Percentiles rank a stretch among this genome's conserved stretches.
Conservation (phyloP, 306 rosid species). For the Ceratonia siliqua region DNA sequence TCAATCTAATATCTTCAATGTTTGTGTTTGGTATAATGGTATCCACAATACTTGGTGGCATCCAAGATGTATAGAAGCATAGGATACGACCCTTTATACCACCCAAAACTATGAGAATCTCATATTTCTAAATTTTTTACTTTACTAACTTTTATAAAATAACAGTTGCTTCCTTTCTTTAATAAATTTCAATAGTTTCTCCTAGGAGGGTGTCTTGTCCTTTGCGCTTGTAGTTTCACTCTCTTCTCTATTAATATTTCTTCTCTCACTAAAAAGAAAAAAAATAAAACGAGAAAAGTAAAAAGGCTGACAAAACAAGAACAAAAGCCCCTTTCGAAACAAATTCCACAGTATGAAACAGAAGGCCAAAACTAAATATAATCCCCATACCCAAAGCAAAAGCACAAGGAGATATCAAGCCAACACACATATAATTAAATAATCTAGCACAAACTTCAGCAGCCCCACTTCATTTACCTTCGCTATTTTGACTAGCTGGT, state of each 20-base stretch:
- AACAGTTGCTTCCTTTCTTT: not conserved
- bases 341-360: not conserved
- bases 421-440: not conserved
- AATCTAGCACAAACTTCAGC: not conserved
- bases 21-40: too few species aligned
- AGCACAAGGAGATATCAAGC: not conserved
- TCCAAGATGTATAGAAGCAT: not conserved
- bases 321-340: not conserved
- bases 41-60: not conserved
- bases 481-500: constrained; percentile 66
- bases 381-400: not conserved
- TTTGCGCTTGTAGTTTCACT: not conserved
- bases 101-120: not conserved
- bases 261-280: not conserved
- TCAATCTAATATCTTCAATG: too few species aligned
- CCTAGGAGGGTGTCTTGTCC: not conserved
- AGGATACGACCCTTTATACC: not conserved
- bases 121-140: not conserved
- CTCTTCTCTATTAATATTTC: not conserved
- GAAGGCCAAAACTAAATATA: not conserved
- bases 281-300: not conserved
- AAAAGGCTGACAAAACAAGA: not conserved
- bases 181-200: not conserved
- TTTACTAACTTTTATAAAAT: not conserved
- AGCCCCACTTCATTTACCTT: constrained; percentile 38